Base-by-base conservation (phyloP, 352 stramenopile species). In the Globisporangium middletonii region DNA sequence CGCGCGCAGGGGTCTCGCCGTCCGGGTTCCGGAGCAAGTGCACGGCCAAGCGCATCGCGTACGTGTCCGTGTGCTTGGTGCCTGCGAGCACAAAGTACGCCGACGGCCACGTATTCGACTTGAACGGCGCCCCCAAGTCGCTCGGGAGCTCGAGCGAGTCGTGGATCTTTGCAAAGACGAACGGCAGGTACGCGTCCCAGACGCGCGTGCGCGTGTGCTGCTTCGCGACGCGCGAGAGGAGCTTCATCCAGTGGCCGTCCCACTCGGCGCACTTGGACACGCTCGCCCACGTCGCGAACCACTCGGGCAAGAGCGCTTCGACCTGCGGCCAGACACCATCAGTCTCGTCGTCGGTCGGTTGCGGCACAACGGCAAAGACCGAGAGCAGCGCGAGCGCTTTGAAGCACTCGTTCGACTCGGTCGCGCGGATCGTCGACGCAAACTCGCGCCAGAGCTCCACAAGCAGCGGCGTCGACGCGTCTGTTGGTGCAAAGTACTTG, bases 201-300 rank as follows among this genome's bases (percentile, higher is more conserved):
- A 67, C 56, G 2, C 47, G 16, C 11, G 62, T 68, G 47, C 63
- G 50, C 1, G 72, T 69, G 54, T 82, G 77, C 44, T 61, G 62
- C 55, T 89, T 91, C 18, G 63, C 65, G 13, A 86, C 62, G n/a
- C 77, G 79, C 47, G 77, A 79, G 30, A 91, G 59, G 19, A 91
- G 56, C 56, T 86, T 86, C 59, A 91, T 79, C 81, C 81, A 91
- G 41, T 88, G 79, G 8, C 74, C 72, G 46, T 91, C 77, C 81
- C 81, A 91, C 48, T 87, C 73, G 9, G 57, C 54, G 52, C 75
- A 83, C 0, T 69, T 59, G 15, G 79, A 82, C 35, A 89, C 67
- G 9, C 58, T 56, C n/a, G 71, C 63, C 81, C 79, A 91, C 7
- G 74, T 68, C 18, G 65, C 53, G 26, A 91, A 72, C 79, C 77